Evolutionary conservation across 1,284 basidiomycete species (phyloP).

Genomic region (Fomes fomentarius): DNA sequence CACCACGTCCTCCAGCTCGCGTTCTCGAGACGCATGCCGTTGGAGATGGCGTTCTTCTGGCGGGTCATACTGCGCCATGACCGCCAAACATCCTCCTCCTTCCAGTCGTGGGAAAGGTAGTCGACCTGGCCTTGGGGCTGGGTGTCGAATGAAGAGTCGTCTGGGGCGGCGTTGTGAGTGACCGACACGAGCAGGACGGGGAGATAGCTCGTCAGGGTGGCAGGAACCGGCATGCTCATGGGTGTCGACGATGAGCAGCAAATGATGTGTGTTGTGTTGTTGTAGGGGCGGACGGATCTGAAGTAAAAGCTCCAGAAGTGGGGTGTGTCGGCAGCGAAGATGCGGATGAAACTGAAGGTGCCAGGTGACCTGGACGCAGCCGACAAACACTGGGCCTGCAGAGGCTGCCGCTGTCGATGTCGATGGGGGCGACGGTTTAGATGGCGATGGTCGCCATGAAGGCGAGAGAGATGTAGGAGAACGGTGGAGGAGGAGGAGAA

Average conservation of each 20-base stretch:
- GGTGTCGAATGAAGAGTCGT: conserved; percentile 68
- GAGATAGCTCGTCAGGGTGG: conserved; percentile 54
- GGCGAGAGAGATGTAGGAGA: conserved; percentile 12
- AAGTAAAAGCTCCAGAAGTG: conserved; percentile 10
- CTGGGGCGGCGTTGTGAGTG: conserved; percentile 57
- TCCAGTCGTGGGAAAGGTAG: conserved; percentile 94
- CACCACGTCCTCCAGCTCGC: conserved; percentile 99
- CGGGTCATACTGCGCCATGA: conserved; percentile 99
- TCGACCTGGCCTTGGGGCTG: conserved; percentile 77
- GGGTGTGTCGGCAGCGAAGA: conserved; percentile 18
- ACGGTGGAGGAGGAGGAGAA: too few relatives aligned
- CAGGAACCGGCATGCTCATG: conserved; percentile 31
- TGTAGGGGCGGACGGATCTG: conserved; percentile 1
- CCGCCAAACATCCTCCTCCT: conserved; percentile 98
- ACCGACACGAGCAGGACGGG: conserved; percentile 71
- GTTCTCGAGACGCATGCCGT: conserved; percentile 94
- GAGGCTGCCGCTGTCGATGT: conserved; percentile 1
- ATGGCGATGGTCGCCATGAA: conserved; percentile 18
- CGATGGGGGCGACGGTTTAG: background rate
- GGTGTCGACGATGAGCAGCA: conserved; percentile 13
- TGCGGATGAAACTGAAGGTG: conserved; percentile 12
- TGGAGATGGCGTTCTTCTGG: conserved; percentile 98
- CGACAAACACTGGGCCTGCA: conserved; percentile 16
- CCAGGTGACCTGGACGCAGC: conserved; percentile 7
- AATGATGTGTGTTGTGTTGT: background rate